A percentile compares a stretch with the other conserved stretches of the same genome.
phyloP scores from a whole-genome alignment of 2,329 filamentous ascomycete genomes.

The Tolypocladium paradoxum region DNA sequence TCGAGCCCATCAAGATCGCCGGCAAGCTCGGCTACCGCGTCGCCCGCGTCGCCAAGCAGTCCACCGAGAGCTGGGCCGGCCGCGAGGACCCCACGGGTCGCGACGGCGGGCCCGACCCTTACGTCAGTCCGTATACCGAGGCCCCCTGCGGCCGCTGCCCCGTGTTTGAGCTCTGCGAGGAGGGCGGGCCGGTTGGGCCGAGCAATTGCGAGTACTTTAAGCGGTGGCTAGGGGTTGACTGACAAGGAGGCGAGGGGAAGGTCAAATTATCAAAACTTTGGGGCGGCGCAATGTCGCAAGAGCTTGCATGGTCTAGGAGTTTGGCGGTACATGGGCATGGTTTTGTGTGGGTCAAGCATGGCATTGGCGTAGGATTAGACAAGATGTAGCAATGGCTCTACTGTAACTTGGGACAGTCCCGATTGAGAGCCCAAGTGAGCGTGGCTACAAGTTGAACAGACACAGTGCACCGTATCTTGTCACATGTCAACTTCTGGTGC shows the following conservation, averaged over 20 bases:
- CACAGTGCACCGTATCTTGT: background rate
- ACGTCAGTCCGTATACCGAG: conserved; percentile 69
- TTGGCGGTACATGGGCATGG: conserved; percentile 2
- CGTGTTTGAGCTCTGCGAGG: conserved; percentile 84
- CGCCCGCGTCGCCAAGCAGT: conserved; percentile 36
- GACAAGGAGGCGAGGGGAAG: conserved; percentile 4
- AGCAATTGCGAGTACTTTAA: conserved; percentile 87
- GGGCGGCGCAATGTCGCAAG: background rate
- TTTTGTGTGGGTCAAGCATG: background rate
- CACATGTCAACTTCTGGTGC: background rate
- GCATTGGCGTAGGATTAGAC: conserved; percentile 1
- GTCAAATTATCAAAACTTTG: background rate
- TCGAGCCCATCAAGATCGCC: conserved; percentile 53
- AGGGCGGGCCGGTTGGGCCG: conserved; percentile 82
- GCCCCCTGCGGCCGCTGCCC: conserved; percentile 86
- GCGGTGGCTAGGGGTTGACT: conserved; percentile 58
- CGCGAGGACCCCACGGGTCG: conserved; percentile 24
- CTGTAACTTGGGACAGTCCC: background rate
- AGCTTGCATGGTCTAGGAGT: conserved; percentile 11
- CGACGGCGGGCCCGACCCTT: conserved; percentile 30
- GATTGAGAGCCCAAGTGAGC: background rate
- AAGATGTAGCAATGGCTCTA: background rate
- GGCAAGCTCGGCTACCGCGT: conserved; percentile 42
- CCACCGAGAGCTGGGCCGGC: conserved; percentile 28
- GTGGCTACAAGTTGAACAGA: background rate